Evolutionary conservation across 2,329 filamentous ascomycete species (phyloP).

Genomic region (Trichoderma citrinoviride): DNA sequence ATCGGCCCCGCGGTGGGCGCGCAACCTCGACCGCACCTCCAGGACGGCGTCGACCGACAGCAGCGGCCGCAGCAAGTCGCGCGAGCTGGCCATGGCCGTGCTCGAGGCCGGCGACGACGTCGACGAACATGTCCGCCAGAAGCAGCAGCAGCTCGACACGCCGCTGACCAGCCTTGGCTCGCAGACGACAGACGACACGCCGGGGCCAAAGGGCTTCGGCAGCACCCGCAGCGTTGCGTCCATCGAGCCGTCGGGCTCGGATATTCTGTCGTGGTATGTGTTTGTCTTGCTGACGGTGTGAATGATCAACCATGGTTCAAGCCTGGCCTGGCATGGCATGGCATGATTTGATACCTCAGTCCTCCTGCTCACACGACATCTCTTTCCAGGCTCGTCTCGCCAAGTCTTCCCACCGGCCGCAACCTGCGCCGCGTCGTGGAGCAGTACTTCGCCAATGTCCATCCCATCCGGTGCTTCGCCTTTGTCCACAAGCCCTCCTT

Average conservation of each 20-base stretch:
- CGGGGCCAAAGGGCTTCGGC: background rate
- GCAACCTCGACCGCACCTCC: conserved; percentile 31
- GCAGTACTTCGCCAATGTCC: conserved; percentile 41
- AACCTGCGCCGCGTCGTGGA: conserved; percentile 39
- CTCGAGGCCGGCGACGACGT: conserved; percentile 3
- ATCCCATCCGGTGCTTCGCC: conserved; percentile 41
- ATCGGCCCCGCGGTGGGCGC: conserved; percentile 39
- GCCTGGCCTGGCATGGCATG: background rate
- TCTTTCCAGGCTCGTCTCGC: conserved; percentile 33
- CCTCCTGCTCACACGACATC: background rate
- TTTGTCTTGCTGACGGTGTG: background rate
- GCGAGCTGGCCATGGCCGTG: conserved; percentile 11
- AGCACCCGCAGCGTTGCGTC: conserved; percentile 19
- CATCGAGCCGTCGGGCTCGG: conserved; percentile 18
- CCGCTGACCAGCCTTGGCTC: background rate
- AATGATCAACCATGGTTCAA: background rate
- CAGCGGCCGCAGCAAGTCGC: conserved; percentile 19
- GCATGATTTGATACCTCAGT: background rate
- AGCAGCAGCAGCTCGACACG: background rate
- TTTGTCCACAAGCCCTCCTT: conserved; percentile 43
- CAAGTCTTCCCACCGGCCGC: conserved; percentile 34
- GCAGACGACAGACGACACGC: background rate
- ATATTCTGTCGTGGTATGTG: conserved; percentile 24
- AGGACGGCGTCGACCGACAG: conserved; percentile 13
- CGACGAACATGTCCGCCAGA: background rate